Evolutionary conservation across 306 rosid genomes (phyloP).

Genomic region (Urtica urens): DNA sequence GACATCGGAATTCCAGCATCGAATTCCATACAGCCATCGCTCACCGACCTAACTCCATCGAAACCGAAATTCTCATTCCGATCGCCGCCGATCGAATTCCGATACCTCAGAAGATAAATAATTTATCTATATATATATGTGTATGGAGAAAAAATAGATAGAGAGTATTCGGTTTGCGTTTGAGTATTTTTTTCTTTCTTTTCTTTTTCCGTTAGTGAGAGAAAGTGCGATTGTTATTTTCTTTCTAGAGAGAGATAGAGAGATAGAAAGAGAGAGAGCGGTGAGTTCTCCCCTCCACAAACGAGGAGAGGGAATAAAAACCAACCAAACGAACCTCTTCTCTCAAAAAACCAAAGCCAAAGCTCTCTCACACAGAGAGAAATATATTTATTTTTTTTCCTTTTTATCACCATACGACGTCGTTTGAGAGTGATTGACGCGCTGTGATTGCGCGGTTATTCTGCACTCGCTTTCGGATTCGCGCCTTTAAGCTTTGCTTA

Average conservation of each 20-base stretch:
- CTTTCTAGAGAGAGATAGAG: constrained; percentile 4
- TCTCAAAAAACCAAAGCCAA: neutral
- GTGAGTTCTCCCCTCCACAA: constrained; percentile 83
- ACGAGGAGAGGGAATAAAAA: constrained; percentile 66
- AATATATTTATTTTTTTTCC: neutral
- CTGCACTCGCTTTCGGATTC: constrained; percentile 14
- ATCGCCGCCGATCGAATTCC: neutral
- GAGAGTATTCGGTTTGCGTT: neutral
- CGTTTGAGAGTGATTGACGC: neutral
- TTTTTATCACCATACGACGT: constrained; percentile 7
- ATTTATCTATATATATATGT: no score
- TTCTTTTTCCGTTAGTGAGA: no score
- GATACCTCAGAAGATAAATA: constrained; percentile 11
- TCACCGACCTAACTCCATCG: constrained; percentile 23
- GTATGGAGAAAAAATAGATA: no score
- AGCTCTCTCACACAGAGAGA: neutral
- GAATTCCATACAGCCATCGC: constrained; percentile 49
- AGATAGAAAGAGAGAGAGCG: constrained; percentile 27
- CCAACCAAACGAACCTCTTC: constrained; percentile 38
- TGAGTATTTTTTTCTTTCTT: neutral
- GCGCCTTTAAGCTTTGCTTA: constrained; percentile 10
- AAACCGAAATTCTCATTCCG: constrained; percentile 32
- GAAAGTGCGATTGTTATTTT: constrained; percentile 7
- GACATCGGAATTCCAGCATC: constrained; percentile 70
- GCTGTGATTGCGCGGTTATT: neutral